Evolutionary conservation across 2,329 filamentous ascomycete genomes (phyloP), one percentile per base, ranked within the genome.

Genomic region (Diplodia corticola): DNA sequence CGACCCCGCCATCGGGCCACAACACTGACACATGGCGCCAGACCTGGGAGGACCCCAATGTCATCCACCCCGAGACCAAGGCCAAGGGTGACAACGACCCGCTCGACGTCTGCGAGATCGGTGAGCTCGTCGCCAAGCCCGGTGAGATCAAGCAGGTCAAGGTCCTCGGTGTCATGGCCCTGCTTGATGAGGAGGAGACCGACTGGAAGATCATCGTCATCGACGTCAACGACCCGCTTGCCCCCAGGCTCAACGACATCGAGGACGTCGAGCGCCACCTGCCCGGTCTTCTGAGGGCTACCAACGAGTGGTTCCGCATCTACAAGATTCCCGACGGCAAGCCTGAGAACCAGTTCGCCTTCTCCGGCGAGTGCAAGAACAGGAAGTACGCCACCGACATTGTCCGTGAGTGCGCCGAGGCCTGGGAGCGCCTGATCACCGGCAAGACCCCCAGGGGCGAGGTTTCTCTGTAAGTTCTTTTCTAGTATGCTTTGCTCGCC

Each of bases 201-300:
- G 95, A 99, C 88, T 99, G 95, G 95, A 99, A 99, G 89, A 92
- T 99, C 84, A 98, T 99, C 75, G 95, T 98, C 82, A 96, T 99
- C 78, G 95, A 99, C 80, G 84, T 97, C 80, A 97, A 98, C 84
- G 95, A 99, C 84, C 94, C 95, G 73, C 87, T 99, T 71, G 95
- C 95, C 66, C 83, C 91, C 77, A 97, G 97, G 88, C 91, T 99
- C 79, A 94, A 99, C 84, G 94, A 98, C 80, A 90, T 98, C 70
- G 95, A 98, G 88, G 95, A 99, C 79, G 95, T 99, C 73, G 95
- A 99, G 88, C 90, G 94, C 78, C 95, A 98, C 85, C 89, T 99
- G 67, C 95, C 95, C 68, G 95, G 95, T 75, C 92, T 99, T 68
- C 88, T 99, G 80, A 91, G 95, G 73, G 95, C 95, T 78, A 98